Evolutionary conservation across 2,329 filamentous ascomycete species (phyloP).

Genomic region (Sporothrix pallida): DNA sequence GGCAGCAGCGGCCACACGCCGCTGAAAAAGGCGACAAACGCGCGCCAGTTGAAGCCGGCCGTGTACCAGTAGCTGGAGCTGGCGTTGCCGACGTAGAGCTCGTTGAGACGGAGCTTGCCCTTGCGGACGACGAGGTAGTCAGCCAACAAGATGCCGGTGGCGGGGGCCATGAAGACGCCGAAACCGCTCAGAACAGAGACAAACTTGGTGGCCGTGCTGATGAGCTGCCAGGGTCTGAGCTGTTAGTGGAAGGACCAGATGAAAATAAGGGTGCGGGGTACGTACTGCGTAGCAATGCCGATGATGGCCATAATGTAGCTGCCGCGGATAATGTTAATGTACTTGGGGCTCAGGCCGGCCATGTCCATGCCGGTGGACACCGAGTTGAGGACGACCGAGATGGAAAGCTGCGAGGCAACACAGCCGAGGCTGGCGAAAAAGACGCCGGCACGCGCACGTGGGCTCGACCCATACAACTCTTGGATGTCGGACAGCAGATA

Average conservation of each 20-base stretch:
- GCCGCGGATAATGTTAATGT: constrained; percentile 62
- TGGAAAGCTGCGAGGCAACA: constrained; percentile 41
- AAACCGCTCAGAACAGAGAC: constrained; percentile 42
- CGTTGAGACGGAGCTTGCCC: constrained; percentile 49
- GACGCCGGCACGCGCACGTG: constrained; percentile 48
- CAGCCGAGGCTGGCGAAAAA: constrained; percentile 53
- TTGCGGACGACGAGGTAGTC: constrained; percentile 43
- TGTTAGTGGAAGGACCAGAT: background rate
- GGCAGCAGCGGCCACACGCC: constrained; percentile 43
- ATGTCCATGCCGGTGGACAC: constrained; percentile 61
- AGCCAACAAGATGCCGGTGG: constrained; percentile 40
- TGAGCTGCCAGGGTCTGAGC: constrained; percentile 42
- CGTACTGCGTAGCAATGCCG: constrained; percentile 32
- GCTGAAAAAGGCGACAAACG: constrained; percentile 41
- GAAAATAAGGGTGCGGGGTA: too few species aligned
- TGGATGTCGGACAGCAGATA: constrained; percentile 44
- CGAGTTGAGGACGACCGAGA: constrained; percentile 49
- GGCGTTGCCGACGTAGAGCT: constrained; percentile 49
- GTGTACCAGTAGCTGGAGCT: constrained; percentile 51
- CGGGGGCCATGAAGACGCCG: constrained; percentile 54
- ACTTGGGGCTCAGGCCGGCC: constrained; percentile 56
- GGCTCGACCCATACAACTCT: constrained; percentile 40
- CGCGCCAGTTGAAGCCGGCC: constrained; percentile 50
- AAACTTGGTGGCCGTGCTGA: constrained; percentile 42
- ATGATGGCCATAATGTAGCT: constrained; percentile 35